Evolutionary conservation across 345 rosid genomes (phyloP), one percentile per base, ranked within the genome.

Genomic region (Odontarrhena argentea): DNA sequence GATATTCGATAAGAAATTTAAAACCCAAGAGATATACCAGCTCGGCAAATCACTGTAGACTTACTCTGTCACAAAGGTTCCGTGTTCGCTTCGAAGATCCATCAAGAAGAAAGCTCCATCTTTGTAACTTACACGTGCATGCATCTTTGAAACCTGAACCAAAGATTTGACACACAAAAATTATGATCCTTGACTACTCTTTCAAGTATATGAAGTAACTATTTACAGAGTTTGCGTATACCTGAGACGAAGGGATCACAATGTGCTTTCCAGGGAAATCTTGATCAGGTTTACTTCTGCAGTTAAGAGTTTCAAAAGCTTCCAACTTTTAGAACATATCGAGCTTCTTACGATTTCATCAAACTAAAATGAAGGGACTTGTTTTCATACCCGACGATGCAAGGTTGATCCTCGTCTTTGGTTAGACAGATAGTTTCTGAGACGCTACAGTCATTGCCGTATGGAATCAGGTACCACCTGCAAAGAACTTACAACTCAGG

Each of bases 21-120:
- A 44, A 12, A 54, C 26, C 37, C 2, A 0, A n/a, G 22, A 63
- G 48, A 42, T 12, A 58, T 18, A 24, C 25, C 43, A 62, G 54
- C 40, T 28, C 3, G 32, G 32, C 38, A 53, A 2, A 36, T 14
- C 41, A 30, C 3, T 30, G 13, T 26, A 5, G 43, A 73, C 97
- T 87, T 83, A 94, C 99, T 83, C 82, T 6, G 81, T 77, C 50
- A 91, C 73, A 71, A 71, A 91, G 51, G 96, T 87, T 1, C 99
- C 97, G 51, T 86, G 79, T 63, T 88, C 70, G 37, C 97, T 94
- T 58, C 41, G 54, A 62, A 91, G 77, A 85, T 91, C 99, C 45
- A 73, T 77, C 46, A 94, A 26, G 71, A 77, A 86, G 70, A 87
- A 94, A 45, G 83, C 82, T 43, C 93, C 96, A 8, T 86, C 87